Evolutionary conservation across 129 eudicot genomes (phyloP).

Genomic region (Rutidosis leptorrhynchoides): DNA sequence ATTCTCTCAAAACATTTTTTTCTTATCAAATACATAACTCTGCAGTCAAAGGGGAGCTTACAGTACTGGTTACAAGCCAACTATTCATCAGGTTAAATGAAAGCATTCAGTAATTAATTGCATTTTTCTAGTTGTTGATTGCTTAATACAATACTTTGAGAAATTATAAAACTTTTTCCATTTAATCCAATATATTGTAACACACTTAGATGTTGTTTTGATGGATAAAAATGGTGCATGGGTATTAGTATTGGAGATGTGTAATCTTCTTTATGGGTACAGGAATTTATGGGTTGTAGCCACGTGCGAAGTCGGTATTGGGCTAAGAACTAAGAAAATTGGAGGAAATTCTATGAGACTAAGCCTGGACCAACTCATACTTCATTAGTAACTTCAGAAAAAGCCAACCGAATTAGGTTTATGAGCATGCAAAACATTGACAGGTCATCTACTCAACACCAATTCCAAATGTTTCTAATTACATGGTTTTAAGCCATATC

Average conservation of each 20-base stretch:
- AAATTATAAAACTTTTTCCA: too few species aligned
- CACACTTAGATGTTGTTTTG: too few species aligned
- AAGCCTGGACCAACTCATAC: constrained; percentile 75
- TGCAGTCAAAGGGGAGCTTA: constrained; percentile 96
- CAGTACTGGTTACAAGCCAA: too few species aligned
- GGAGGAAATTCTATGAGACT: constrained; percentile 76
- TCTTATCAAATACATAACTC: background rate
- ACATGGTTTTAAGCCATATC: too few species aligned
- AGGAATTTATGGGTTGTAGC: constrained; percentile 74
- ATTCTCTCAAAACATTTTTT: too few species aligned
- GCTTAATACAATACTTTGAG: constrained; percentile 1
- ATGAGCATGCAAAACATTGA: constrained; percentile 94
- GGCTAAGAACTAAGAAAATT: constrained; percentile 93
- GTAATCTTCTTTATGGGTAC: constrained; percentile 24
- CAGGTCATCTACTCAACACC: constrained; percentile 52
- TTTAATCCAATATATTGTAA: too few species aligned
- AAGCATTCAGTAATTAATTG: constrained; percentile 42
- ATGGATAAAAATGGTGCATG: too few species aligned
- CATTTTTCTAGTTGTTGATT: constrained; percentile 12
- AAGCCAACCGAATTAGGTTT: constrained; percentile 62
- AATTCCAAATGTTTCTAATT: background rate
- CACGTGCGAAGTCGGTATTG: constrained; percentile 81
- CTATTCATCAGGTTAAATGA: constrained; percentile 87
- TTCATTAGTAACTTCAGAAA: constrained; percentile 78
- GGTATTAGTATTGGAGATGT: too few species aligned